Conservation (phyloP, 139 green algal genomes). For the Micromonas commoda region DNA sequence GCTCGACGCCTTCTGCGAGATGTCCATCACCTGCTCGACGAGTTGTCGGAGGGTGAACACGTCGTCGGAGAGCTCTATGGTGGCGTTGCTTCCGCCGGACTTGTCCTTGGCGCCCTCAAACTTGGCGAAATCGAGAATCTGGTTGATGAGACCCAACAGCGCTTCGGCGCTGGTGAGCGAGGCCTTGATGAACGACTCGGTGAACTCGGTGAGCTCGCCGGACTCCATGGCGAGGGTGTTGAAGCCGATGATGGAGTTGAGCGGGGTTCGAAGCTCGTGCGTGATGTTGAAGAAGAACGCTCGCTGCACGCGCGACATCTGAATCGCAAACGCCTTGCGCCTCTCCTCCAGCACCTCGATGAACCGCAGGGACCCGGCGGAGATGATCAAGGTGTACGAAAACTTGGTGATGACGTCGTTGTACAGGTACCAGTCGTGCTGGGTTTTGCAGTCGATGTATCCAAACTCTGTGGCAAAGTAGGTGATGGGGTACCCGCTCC, state of each 20-base stretch:
- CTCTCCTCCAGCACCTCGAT: not conserved
- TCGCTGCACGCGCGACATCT: slow-evolving; percentile 13
- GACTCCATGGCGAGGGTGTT: slow-evolving; percentile 20
- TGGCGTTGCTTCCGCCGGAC: not conserved
- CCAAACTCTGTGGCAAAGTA: not conserved
- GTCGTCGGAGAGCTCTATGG: slow-evolving; percentile 17
- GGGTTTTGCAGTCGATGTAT: not conserved
- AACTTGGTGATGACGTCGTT: slow-evolving; percentile 10
- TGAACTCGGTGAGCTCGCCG: slow-evolving; percentile 12
- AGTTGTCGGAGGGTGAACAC: slow-evolving; percentile 5
- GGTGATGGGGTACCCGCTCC: not conserved
- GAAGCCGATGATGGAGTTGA: slow-evolving; percentile 27
- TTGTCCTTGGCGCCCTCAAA: not conserved
- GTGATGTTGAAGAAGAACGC: slow-evolving; percentile 28
- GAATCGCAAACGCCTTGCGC: not conserved
- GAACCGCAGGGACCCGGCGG: slow-evolving; percentile 5
- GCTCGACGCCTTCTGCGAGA: slow-evolving; percentile 1
- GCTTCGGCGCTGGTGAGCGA: slow-evolving; percentile 20
- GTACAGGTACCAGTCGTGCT: slow-evolving; percentile 14
- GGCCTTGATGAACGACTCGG: slow-evolving; percentile 8
- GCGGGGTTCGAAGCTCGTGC: slow-evolving; percentile 24
- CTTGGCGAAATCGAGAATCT: slow-evolving; percentile 24
- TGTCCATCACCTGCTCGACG: slow-evolving; percentile 7
- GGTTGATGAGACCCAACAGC: slow-evolving; percentile 22
- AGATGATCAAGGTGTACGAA: not conserved